Conservation (phyloP, 495 filamentous ascomycete genomes). For the Daldinia decipiens region DNA sequence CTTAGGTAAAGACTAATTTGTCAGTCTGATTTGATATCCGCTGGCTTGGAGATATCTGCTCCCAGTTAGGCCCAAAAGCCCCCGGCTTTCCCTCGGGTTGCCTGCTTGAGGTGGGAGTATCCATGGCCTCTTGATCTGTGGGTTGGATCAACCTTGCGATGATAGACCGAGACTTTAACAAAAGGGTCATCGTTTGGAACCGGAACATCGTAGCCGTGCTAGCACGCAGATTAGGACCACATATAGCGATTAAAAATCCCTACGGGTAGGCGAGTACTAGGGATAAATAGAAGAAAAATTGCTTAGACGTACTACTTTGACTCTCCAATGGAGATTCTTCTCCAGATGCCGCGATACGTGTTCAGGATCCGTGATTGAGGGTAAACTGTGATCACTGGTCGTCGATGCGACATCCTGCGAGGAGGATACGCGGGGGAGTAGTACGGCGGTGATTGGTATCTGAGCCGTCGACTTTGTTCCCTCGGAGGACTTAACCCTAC, state of each 20-base stretch:
- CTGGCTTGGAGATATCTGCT: not conserved
- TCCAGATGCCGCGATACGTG: not conserved
- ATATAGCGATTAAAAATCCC: not conserved
- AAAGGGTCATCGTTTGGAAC: constrained; percentile 7
- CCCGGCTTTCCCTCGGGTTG: constrained; percentile 7
- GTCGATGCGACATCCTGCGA: not conserved
- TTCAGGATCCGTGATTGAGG: not conserved
- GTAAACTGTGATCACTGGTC: not conserved
- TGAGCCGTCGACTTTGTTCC: constrained; percentile 8
- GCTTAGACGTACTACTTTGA: not conserved
- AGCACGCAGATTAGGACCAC: not conserved
- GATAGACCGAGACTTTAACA: constrained; percentile 5
- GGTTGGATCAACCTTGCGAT: not conserved
- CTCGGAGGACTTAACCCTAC: not conserved
- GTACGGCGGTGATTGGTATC: constrained; percentile 5
- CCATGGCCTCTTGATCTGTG: not conserved
- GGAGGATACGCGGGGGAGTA: not conserved
- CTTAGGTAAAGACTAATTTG: no score
- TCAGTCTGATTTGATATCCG: not conserved
- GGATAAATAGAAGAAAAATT: not conserved
- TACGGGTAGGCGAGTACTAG: no score
- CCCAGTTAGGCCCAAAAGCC: not conserved
- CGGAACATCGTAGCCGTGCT: not conserved
- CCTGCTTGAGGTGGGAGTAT: not conserved
- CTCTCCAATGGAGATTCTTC: constrained; percentile 1